Evolutionary conservation across 2,329 filamentous ascomycete species (phyloP), one percentile per base, ranked within the genome.

Genomic region (Periconia sp.): DNA sequence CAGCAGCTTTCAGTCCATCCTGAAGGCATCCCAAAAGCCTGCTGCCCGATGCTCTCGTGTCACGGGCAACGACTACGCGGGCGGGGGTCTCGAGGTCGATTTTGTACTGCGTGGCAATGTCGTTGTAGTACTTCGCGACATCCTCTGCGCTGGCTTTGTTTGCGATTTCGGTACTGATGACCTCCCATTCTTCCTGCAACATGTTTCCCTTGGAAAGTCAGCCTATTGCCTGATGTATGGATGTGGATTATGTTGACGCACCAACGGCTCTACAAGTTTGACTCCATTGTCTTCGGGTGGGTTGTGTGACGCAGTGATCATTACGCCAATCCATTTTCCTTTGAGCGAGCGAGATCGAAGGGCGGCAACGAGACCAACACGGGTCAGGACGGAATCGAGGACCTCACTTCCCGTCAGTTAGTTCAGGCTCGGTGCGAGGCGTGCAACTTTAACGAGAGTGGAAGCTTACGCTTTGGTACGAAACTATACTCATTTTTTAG

Each of bases 21-120:
- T 87, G 83, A 47, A 97, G 84, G 55, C 92, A 90, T 40, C 84
- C 81, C 30, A 92, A 89, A 23, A 99, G 86, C 53, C 85, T 87
- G 63, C 91, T 89, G 49, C 94, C 94, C 8, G 93, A 97, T 49
- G 93, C 91, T 59, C 94, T 87, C 55, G 94, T 99, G 74, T 99
- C 94, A 53, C 93, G 85, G 54, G 91, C 94, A 72, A 91, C 95
- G 62, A 97, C 85, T 53, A 97, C 92, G 65, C 88, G 89, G 52
- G 89, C 90, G 11, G 88, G 83, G 48, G 84, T 79, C 49, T 81
- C 79, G 59, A 87, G 80, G 60, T 90, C 86, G 52, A 97, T 83
- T 57, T 86, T 82, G 64, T 68, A 59, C 51, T 69, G 66, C 11
- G 57, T 47, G 10, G 89, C 86, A 48, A 97, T 82, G 53, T 86